phyloP scores from a whole-genome alignment of 306 rosid species.

The Cucurbita maxima region DNA sequence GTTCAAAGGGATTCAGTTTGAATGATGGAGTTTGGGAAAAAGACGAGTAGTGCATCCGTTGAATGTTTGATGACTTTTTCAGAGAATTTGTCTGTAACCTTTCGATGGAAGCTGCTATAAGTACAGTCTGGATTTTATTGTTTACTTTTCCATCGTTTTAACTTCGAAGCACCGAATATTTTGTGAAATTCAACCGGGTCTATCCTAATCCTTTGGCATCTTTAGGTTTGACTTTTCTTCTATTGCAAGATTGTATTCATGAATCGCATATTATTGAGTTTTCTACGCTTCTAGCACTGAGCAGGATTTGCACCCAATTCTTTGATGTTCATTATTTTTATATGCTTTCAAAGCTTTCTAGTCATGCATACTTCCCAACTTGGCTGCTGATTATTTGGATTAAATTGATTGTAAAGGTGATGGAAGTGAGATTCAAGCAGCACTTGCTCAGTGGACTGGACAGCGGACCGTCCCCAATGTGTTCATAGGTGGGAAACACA shows the following conservation, averaged over 20 bases:
- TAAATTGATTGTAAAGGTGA: constrained; percentile 41
- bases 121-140: too few species aligned
- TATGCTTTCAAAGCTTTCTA: neutral
- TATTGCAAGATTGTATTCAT: neutral
- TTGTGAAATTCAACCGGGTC: neutral
- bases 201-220: neutral
- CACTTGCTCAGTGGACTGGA: constrained; percentile 55
- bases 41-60: neutral
- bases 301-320: neutral
- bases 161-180: neutral
- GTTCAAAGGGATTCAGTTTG: neutral
- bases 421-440: constrained; percentile 56
- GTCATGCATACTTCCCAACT: neutral
- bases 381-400: neutral
- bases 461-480: constrained; percentile 88
- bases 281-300: neutral
- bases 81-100: neutral
- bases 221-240: neutral
- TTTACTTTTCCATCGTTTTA: neutral
- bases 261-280: neutral
- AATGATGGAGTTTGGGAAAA: neutral
- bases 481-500: constrained; percentile 72
- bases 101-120: too few species aligned
- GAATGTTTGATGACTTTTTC: neutral
- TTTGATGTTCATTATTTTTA: neutral